These are phyloP conservation scores for Hypoxylon lenormandii DNA, from an alignment of 495 filamentous ascomycete genomes.

Conservation along the genomic window DNA sequence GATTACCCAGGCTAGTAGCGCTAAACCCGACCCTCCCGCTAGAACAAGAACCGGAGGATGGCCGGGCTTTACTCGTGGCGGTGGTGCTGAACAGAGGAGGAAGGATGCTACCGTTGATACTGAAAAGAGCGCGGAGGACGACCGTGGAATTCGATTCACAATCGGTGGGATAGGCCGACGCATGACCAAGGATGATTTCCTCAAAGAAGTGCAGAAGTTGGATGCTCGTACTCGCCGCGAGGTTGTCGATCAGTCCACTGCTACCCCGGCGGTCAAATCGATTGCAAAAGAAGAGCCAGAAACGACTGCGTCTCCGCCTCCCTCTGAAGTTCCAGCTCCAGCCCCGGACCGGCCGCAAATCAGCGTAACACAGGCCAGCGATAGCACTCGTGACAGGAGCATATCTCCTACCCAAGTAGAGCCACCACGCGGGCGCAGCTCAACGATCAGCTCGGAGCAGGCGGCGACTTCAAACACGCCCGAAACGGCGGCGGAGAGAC, in stretches of 20 bases:
- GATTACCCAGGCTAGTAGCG: conserved; percentile 23
- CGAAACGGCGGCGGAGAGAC: conserved; percentile 59
- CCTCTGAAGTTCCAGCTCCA: conserved; percentile 32
- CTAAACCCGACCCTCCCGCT: conserved; percentile 31
- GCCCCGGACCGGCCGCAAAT: conserved; percentile 44
- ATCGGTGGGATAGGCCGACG: conserved; percentile 76
- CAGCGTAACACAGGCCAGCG: conserved; percentile 42
- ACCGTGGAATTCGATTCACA: conserved; percentile 87
- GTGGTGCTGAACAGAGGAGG: conserved; percentile 54
- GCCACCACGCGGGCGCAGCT: conserved; percentile 39
- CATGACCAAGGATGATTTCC: conserved; percentile 92
- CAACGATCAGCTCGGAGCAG: conserved; percentile 20
- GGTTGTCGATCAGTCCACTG: conserved; percentile 74
- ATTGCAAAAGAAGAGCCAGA: conserved; percentile 64
- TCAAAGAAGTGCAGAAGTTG: conserved; percentile 81
- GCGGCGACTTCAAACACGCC: conserved; percentile 43
- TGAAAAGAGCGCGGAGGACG: conserved; percentile 72
- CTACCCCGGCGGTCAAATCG: conserved; percentile 67
- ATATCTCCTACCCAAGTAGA: conserved; percentile 26
- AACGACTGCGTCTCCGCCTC: conserved; percentile 19
- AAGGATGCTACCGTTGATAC: conserved; percentile 53
- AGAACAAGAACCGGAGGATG: conserved; percentile 56
- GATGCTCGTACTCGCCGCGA: conserved; percentile 80
- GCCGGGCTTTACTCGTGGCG: conserved; percentile 66
- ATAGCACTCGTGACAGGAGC: conserved; percentile 36